These are phyloP conservation scores for Aquilaria yunnanensis DNA, from an alignment of 345 rosid species.

Conservation along the genomic window DNA sequence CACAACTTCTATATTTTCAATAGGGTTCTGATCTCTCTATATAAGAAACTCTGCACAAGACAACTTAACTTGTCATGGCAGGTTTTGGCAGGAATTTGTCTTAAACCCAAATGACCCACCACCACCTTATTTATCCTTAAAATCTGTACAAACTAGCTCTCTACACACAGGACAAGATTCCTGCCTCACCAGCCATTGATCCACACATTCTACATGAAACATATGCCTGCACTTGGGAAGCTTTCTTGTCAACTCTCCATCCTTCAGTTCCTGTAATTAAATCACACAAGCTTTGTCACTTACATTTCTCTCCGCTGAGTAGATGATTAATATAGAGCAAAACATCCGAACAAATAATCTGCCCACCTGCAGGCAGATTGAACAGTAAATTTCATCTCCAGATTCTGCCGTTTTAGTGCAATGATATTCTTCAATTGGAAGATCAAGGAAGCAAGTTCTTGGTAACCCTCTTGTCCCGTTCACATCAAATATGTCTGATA, in stretches of 20 bases:
- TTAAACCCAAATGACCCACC: too few relatives aligned
- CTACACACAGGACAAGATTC: conserved; percentile 84
- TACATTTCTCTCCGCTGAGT: too few relatives aligned
- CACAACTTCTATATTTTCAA: too few relatives aligned
- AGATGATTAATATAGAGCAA: too few relatives aligned
- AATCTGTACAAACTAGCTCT: conserved; percentile 25
- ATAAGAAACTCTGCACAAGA: too few relatives aligned
- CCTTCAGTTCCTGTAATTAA: conserved; percentile 47
- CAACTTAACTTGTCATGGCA: too few relatives aligned
- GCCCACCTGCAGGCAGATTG: conserved; percentile 72
- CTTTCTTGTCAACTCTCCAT: conserved; percentile 47
- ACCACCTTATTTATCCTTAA: background rate
- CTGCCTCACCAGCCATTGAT: conserved; percentile 54
- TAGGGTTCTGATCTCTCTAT: too few relatives aligned
- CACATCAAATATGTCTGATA: conserved; percentile 50
- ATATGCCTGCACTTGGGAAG: conserved; percentile 57
- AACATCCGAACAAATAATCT: background rate
- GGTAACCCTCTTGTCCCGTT: conserved; percentile 45
- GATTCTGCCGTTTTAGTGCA: conserved; percentile 9
- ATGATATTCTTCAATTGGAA: conserved; percentile 31
- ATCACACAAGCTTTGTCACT: background rate
- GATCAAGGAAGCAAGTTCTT: conserved; percentile 25
- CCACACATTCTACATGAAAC: conserved; percentile 67
- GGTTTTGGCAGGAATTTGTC: too few relatives aligned
- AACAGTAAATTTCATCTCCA: conserved; percentile 28